Percentiles rank a stretch among this genome's conserved stretches.
These are phyloP conservation scores for Cryptococcus floricola DNA, from an alignment of 1,284 basidiomycete genomes.

Conservation along the genomic window DNA sequence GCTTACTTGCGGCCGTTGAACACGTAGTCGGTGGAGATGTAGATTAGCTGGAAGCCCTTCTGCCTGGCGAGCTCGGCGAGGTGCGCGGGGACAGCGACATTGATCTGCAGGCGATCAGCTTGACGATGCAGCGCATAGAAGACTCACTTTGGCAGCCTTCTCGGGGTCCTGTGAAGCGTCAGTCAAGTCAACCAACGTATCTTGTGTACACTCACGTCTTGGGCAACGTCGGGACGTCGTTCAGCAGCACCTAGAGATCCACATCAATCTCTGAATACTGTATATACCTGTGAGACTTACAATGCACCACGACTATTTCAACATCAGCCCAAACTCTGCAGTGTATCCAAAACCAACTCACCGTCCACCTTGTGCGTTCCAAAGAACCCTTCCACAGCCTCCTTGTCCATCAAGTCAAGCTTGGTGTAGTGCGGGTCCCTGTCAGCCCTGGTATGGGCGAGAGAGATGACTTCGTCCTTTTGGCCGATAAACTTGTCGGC, in stretches of 20 bases:
- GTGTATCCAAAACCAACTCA: slow-evolving; percentile 13
- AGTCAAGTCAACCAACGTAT: neutral
- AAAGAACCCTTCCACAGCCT: slow-evolving; percentile 48
- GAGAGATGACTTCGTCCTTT: slow-evolving; percentile 46
- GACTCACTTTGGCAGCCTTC: slow-evolving; percentile 41
- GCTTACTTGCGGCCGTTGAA: slow-evolving; percentile 44
- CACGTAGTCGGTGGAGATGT: slow-evolving; percentile 53
- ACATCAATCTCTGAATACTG: neutral
- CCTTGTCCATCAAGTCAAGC: slow-evolving; percentile 51
- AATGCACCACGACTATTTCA: neutral
- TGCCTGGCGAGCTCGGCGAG: slow-evolving; percentile 41
- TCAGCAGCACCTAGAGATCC: slow-evolving; percentile 49
- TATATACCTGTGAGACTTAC: neutral
- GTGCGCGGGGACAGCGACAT: slow-evolving; percentile 50
- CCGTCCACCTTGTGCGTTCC: slow-evolving; percentile 41
- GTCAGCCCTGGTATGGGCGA: slow-evolving; percentile 48
- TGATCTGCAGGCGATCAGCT: slow-evolving; percentile 35
- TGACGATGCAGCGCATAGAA: neutral
- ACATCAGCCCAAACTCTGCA: slow-evolving; percentile 46
- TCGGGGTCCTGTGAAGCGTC: slow-evolving; percentile 44
- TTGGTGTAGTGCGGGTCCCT: slow-evolving; percentile 37
- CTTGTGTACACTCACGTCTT: slow-evolving; percentile 27
- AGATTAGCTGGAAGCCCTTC: slow-evolving; percentile 48
- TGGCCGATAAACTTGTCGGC: slow-evolving; percentile 27
- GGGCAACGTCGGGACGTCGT: slow-evolving; percentile 49